These are phyloP conservation scores for Hymenoscyphus repandus DNA, from an alignment of 2,329 filamentous ascomycete species.

Conservation along the genomic window DNA sequence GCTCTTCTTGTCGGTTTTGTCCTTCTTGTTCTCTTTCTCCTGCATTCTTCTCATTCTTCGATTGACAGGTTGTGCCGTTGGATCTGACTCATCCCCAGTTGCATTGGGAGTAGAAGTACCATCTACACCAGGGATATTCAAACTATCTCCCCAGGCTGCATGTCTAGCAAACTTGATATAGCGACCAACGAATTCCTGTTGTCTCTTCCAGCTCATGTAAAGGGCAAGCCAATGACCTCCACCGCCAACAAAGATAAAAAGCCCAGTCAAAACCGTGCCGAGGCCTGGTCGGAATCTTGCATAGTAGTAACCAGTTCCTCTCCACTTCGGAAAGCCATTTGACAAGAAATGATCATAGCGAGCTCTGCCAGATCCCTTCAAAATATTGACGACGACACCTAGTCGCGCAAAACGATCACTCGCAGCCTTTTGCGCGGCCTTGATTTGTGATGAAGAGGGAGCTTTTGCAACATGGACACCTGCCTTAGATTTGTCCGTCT, in stretches of 20 bases:
- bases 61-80: conserved; percentile 58
- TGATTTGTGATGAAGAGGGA: conserved; percentile 69
- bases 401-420: conserved; percentile 79
- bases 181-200: conserved; percentile 83
- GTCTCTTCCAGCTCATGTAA: conserved; percentile 81
- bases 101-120: conserved; percentile 40
- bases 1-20: conserved; percentile 53
- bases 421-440: conserved; percentile 73
- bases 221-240: conserved; percentile 82
- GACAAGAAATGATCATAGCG: conserved; percentile 91
- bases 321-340: conserved; percentile 94
- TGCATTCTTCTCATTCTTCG: conserved; percentile 82
- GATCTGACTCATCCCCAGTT: conserved; percentile 42
- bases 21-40: conserved; percentile 76
- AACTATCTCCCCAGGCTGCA: conserved; percentile 83
- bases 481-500: conserved; percentile 46
- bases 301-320: conserved; percentile 98
- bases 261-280: conserved; percentile 73
- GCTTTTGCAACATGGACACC: conserved; percentile 64
- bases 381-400: conserved; percentile 77
- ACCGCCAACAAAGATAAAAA: conserved; percentile 80
- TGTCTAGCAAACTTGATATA: conserved; percentile 87
- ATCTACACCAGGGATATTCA: conserved; percentile 65
- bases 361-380: conserved; percentile 72
- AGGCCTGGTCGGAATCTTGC: conserved; percentile 86